These are phyloP conservation scores for Serpula lacrymans DNA, from an alignment of 768 basidiomycete species.

Conservation along the genomic window DNA sequence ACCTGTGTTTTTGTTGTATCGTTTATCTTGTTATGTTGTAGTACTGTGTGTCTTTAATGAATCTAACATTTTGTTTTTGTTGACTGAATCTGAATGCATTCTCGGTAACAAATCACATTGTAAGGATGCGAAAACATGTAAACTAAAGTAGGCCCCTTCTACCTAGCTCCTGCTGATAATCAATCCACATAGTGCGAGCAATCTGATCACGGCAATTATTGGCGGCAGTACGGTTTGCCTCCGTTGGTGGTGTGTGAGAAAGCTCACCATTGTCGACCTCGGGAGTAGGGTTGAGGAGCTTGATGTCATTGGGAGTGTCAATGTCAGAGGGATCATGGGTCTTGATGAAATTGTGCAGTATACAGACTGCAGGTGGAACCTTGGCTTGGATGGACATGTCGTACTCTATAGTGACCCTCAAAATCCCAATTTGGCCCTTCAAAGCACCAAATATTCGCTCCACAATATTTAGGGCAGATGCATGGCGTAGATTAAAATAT, in stretches of 20 bases:
- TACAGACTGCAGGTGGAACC: slow-evolving; percentile 12
- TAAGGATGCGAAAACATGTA: too few species aligned
- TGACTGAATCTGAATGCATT: too few species aligned
- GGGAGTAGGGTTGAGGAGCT: not conserved
- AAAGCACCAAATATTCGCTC: slow-evolving; percentile 20
- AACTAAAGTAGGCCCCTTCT: too few species aligned
- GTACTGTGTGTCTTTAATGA: too few species aligned
- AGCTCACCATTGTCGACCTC: too few species aligned
- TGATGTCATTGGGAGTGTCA: not conserved
- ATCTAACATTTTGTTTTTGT: too few species aligned
- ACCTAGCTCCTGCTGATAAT: too few species aligned
- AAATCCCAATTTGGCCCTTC: slow-evolving; percentile 10
- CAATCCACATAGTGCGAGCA: not conserved
- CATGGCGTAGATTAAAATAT: slow-evolving; percentile 23
- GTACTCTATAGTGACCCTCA: slow-evolving; percentile 10
- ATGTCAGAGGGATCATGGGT: slow-evolving; percentile 12
- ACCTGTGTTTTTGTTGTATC: too few species aligned
- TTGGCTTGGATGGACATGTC: slow-evolving; percentile 11
- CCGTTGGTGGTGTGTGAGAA: not conserved
- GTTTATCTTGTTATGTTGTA: too few species aligned
- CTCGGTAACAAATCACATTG: too few species aligned
- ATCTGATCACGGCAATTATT: not conserved
- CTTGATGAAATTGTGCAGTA: slow-evolving; percentile 22
- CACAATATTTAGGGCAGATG: slow-evolving; percentile 17
- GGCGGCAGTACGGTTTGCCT: not conserved